Base-by-base conservation (phyloP, 805 yeast species). In the Metschnikowia amazonensis region DNA sequence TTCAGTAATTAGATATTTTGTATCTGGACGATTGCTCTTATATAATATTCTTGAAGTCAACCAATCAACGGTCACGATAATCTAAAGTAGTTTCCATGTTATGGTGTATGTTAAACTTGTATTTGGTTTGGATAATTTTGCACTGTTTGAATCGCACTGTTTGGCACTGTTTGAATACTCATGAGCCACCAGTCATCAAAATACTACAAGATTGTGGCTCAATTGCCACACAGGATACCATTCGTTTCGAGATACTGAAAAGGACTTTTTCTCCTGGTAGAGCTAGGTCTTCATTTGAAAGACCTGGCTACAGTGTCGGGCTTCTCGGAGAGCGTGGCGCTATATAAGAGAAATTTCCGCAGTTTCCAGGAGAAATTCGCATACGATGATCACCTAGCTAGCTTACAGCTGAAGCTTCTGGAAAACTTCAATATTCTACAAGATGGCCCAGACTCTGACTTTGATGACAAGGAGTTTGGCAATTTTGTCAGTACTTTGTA, bases 211-310 rank as follows among this genome's bases (percentile, higher is more conserved):
- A 51, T 70, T 20, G 59, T 69, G n/a, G 63, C 62, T 1, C 76
- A 70, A 49, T 49, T 69, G 27, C 76, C 76, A 63, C 2, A 51
- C 72, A 0, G 68, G 69, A 1, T 69, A 66, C 50, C 59, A 52
- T 28, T 67, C 69, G 3, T 43, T 50, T 23, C 47, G 18, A 17
- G 18, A 33, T 27, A 34, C 46, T 9, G 52, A 39, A 9, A 49
- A 39, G 28, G 49, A 46, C 24, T 36, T 43, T 3, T 53, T 23
- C 42, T 60, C 14, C 73, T 68, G 50, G 65, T 70, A 10, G 76
- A 72, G 4, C 52, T 70, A 14, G 74, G 74, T 1, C 44, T 70
- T 34, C 55, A 58, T 40, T 61, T 70, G 35, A 50, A 51, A 7
- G 69, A 68, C 40, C 51, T 44, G 42, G 52, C 47, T 37, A 53